Base-by-base conservation (phyloP, 2,329 filamentous ascomycete species). In the Colletotrichum theobromicola region DNA sequence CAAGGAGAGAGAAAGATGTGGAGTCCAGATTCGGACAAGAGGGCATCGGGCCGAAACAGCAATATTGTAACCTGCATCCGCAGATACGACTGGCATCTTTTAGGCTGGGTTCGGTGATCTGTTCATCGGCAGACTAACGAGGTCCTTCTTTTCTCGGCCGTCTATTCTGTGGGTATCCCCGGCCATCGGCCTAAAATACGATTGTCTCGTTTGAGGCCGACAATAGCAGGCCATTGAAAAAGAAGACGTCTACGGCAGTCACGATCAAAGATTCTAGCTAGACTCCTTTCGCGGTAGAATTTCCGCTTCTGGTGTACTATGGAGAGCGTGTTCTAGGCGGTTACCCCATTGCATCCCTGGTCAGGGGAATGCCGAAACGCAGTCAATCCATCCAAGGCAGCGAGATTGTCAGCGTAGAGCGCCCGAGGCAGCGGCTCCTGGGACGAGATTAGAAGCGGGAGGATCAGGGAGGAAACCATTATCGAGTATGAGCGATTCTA, bases 401-500 rank as follows among this genome's bases (percentile, higher is more conserved):
- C 62, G 37, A 61, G 30, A 24, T 61, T 61, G 16, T 35, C 30
- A 34, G 18, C 57, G n/a, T n/a, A 5, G 30, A 61, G 0, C 30
- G 1, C n/a, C 18, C 0, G 42, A 50, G 42, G 10, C 42, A 50
- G 42, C 42, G 42, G n/a, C 3, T 50, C 42, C n/a, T 50, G n/a
- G n/a, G 12, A 15, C 7, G 21, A 7, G 28, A 13, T 60, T n/a
- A n/a, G 28, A 34, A 32, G 26, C 57, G 28, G 30, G 57, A 60
- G 57, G 30, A n/a, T 61, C 15, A 6, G 30, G 8, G 12, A 24
- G n/a, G n/a, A 21, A 24, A 32, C 12, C 12, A 16, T 3, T 6
- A 12, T 21, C 0, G n/a, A 50, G 2, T 0, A 50, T 50, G 10
- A n/a, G 15, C 7, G 7, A 35, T 10, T 0, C 57, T 32, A 10